Evolutionary conservation across 2,329 filamentous ascomycete species (phyloP), one percentile per base, ranked within the genome.

Genomic region (Aspergillus cejpii): DNA sequence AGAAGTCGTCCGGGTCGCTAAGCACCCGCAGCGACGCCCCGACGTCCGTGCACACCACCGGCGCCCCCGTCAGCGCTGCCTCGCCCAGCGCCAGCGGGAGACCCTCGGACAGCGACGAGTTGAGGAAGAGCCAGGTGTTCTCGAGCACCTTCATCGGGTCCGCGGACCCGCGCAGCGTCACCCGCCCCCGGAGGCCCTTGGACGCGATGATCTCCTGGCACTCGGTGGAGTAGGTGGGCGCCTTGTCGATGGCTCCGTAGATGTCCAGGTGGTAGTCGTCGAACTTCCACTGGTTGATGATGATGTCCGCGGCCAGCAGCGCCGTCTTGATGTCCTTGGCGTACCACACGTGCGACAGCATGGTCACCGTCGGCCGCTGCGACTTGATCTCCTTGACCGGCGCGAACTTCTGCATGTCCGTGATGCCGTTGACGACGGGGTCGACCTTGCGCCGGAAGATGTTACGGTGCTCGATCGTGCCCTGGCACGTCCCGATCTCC

Each of bases 211-310:
- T 73, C 56, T 76, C 77, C 58, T 74, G 76, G 63, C 74, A 80
- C 56, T 74, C 76, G 0, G 76, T 77, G 1, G 77, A 78, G 54
- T 81, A 81, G 1, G 76, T 74, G 0, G 79, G 79, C 19, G 79
- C 74, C 49, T 80, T 79, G 60, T 83, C 80, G 44, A 81, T 76
- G 14, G 78, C 78, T 8, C 80, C 80, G 54, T 83, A 83, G 14
- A 83, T 76, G 46, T 80, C 74, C 1, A 83, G 72, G 42, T 74
- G 71, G 61, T 83, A 83, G 47, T 83, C 79, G 33, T 71, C 74
- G 62, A 83, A 82, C n/a, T 79, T 79, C 72, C 76, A 83, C 53
- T 79, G 73, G 57, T 83, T 82, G 51, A 81, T 74, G 49, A 83
- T 82, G 49, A 83, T 75, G 53, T 83, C 79, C 1, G 80, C 79